These are phyloP conservation scores for Solanum corneliomulleri DNA, from an alignment of 257 asterid species.

Conservation along the genomic window DNA sequence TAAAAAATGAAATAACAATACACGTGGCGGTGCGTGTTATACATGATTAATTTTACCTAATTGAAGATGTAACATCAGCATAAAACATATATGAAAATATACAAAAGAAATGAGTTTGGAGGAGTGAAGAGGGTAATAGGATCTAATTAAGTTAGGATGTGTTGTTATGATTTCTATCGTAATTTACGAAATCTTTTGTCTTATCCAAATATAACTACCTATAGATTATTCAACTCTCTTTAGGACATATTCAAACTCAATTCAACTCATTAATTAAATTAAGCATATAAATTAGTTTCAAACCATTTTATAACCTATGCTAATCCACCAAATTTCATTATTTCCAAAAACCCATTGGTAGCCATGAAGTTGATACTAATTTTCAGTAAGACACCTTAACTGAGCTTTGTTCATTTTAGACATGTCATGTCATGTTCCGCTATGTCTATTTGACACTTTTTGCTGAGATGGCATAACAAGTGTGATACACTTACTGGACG, in stretches of 20 bases:
- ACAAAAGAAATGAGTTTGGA: too few relatives aligned
- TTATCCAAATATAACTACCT: background rate
- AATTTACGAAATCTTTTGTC: background rate
- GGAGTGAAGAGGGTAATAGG: background rate
- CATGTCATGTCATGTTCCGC: too few relatives aligned
- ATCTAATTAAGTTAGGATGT: background rate
- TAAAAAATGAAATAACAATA: too few relatives aligned
- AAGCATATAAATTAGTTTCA: background rate
- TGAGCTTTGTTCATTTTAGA: too few relatives aligned
- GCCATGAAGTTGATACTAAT: too few relatives aligned
- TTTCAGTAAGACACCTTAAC: too few relatives aligned
- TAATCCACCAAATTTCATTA: background rate
- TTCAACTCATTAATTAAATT: background rate
- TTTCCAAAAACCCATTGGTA: background rate
- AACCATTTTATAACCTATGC: background rate
- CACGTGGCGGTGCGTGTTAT: background rate
- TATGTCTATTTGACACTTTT: too few relatives aligned
- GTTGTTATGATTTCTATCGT: too few relatives aligned
- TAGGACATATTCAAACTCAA: background rate
- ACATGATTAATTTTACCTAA: background rate
- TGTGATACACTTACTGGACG: too few relatives aligned
- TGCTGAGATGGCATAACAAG: too few relatives aligned
- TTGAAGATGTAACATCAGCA: background rate
- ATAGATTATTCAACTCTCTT: background rate
- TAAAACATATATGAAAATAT: too few relatives aligned